Base-by-base conservation (phyloP, 257 asterid species). In the Scutellaria galericulata region DNA sequence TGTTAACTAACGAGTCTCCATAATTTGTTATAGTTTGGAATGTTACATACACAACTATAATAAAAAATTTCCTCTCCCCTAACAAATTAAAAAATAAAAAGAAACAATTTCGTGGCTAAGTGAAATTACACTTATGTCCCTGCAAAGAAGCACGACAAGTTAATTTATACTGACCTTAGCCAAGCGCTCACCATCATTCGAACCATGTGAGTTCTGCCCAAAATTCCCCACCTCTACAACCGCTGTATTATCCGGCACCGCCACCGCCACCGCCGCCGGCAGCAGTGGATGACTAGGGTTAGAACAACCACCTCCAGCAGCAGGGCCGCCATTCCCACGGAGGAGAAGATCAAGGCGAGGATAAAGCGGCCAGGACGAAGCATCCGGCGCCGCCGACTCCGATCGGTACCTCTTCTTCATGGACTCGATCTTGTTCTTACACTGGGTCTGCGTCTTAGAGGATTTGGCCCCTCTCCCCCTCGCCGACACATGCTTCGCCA, bases 391-490 rank as follows among this genome's bases (percentile, higher is more conserved):
- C 9, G 90, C 88, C 11, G 97, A 86, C 77, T 91, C 97, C 9
- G 96, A 91, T 66, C 97, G 81, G 72, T 91, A 91, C 85, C 97
- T 72, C 76, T 91, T 91, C 96, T 91, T 91, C 97, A 91, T 91
- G 5, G 97, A 91, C 85, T 91, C 97, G 47, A 91, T 91, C 84
- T 91, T 91, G 81, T 91, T 91, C 86, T 91, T 91, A 64, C 96
- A 91, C 86, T 91, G 97, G 5, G 97, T 89, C 75, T 86, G 97
- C 47, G 97, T 89, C 66, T 91, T 91, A 0, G 88, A 70, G 14
- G 92, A 84, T 73, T 81, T 87, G 1, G 83, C 76, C 2, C 77
- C 68, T 48, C 44, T 35, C 2, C 69, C 80, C 61, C 97, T 82
- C 8, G 65, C 73, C 1, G 97, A 91, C 1, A 91, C 97, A 56